These are phyloP conservation scores for Cercospora canescens DNA, from an alignment of 2,329 filamentous ascomycete genomes.

Conservation along the genomic window DNA sequence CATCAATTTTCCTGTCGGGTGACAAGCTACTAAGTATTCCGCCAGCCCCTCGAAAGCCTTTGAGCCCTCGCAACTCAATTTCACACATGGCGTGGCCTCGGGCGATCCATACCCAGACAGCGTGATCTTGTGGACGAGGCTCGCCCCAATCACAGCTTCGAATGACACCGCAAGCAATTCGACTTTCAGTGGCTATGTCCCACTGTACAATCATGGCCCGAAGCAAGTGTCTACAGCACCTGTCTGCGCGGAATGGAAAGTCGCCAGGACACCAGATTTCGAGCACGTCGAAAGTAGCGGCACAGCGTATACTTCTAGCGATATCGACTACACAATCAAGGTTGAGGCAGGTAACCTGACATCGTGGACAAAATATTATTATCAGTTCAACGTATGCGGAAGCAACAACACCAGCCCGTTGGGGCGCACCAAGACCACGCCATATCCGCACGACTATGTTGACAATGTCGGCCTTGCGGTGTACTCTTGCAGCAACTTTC, in stretches of 20 bases:
- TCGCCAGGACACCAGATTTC: conserved; percentile 53
- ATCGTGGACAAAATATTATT: conserved; percentile 67
- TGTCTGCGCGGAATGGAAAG: conserved; percentile 67
- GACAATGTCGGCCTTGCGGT: conserved; percentile 63
- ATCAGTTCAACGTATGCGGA: conserved; percentile 68
- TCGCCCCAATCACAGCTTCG: conserved; percentile 41
- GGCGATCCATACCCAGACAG: conserved; percentile 48
- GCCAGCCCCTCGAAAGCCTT: conserved; percentile 45
- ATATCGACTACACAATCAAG: conserved; percentile 76
- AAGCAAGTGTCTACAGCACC: conserved; percentile 60
- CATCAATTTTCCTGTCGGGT: background rate
- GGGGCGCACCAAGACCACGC: conserved; percentile 70
- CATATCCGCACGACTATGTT: conserved; percentile 57
- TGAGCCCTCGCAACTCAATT: conserved; percentile 54
- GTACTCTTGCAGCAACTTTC: conserved; percentile 71
- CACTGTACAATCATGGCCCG: conserved; percentile 56
- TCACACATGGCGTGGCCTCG: conserved; percentile 57
- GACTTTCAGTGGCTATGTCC: conserved; percentile 58
- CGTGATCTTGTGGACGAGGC: conserved; percentile 44
- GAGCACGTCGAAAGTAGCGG: conserved; percentile 56
- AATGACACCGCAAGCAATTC: conserved; percentile 41
- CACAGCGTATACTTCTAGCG: conserved; percentile 66
- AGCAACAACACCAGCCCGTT: conserved; percentile 62
- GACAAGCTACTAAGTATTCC: background rate
- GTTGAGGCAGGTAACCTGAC: conserved; percentile 65